Percentiles rank a stretch among this genome's conserved stretches.
Conservation (phyloP, 2,329 filamentous ascomycete species). For the Thielaviopsis populi region DNA sequence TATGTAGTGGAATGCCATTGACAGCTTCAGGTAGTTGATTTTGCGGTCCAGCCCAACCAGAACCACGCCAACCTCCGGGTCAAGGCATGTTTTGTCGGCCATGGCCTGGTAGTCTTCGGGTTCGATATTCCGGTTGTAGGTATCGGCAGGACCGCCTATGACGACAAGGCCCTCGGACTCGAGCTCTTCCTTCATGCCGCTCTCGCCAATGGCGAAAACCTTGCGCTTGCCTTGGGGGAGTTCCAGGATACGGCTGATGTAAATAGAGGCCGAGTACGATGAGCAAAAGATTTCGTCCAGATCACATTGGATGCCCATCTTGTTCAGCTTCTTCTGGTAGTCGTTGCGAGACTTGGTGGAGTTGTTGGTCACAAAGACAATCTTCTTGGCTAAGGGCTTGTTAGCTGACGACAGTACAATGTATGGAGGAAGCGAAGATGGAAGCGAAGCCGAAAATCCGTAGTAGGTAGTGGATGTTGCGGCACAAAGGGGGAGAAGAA, state of each 20-base stretch:
- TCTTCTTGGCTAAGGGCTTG: slow-evolving; percentile 54
- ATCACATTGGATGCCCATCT: slow-evolving; percentile 61
- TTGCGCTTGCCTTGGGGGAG: slow-evolving; percentile 70
- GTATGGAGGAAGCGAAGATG: no score
- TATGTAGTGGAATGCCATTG: slow-evolving; percentile 75
- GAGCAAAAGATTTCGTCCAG: slow-evolving; percentile 92
- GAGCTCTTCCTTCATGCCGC: slow-evolving; percentile 81
- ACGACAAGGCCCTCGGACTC: slow-evolving; percentile 61
- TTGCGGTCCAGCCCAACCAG: slow-evolving; percentile 87
- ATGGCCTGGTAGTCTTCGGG: slow-evolving; percentile 68
- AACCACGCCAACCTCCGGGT: slow-evolving; percentile 80
- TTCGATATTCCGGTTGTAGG: slow-evolving; percentile 60
- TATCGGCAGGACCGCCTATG: slow-evolving; percentile 74
- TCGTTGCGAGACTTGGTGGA: slow-evolving; percentile 89
- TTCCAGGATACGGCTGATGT: slow-evolving; percentile 83
- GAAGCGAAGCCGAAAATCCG: no score
- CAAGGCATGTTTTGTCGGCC: slow-evolving; percentile 59
- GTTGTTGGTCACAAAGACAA: slow-evolving; percentile 97
- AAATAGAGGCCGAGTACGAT: slow-evolving; percentile 86
- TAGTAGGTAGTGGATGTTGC: not conserved
- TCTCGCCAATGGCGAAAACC: slow-evolving; percentile 85
- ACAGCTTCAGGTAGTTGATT: slow-evolving; percentile 85
- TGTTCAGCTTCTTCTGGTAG: slow-evolving; percentile 81
- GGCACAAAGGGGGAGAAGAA: not conserved
- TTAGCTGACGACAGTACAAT: not conserved